These are phyloP conservation scores for Crithidia expoeki DNA, from an alignment of 208 protist species.

Conservation along the genomic window DNA sequence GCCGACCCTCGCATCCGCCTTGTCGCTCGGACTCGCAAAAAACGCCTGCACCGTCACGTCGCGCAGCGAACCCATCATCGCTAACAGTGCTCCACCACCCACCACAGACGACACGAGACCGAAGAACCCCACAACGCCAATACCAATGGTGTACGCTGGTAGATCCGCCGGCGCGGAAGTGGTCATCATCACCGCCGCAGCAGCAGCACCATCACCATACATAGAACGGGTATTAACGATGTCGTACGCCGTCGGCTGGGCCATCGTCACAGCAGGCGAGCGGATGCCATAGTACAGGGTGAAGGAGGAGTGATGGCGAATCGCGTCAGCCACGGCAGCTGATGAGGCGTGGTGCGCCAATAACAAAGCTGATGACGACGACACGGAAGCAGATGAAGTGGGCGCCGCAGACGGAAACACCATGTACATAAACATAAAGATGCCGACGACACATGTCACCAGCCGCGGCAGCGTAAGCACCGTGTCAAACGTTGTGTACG, in stretches of 20 bases:
- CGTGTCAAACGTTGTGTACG: constrained; percentile 33
- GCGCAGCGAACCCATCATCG: constrained; percentile 26
- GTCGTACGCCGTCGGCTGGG: background rate
- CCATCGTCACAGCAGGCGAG: background rate
- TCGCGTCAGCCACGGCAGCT: background rate
- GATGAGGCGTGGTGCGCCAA: too few relatives aligned
- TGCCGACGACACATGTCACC: constrained; percentile 31
- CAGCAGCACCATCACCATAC: background rate
- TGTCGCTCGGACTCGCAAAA: constrained; percentile 3
- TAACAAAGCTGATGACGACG: background rate
- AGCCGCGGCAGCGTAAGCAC: constrained; percentile 27
- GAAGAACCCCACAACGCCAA: constrained; percentile 19
- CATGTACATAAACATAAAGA: constrained; percentile 42
- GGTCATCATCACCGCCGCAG: too few relatives aligned
- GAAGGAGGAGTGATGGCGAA: constrained; percentile 8
- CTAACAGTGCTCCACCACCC: constrained; percentile 23
- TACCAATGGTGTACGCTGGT: constrained; percentile 5
- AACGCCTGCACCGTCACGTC: constrained; percentile 21
- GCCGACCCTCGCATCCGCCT: background rate
- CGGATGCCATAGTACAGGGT: constrained; percentile 5
- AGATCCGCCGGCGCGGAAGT: background rate
- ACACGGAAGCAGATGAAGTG: too few relatives aligned
- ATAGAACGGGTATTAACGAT: background rate
- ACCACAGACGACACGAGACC: constrained; percentile 23
- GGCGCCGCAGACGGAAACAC: constrained; percentile 29